Evolutionary conservation across 495 filamentous ascomycete genomes (phyloP).

Genomic region (Talaromyces stipitatus): DNA sequence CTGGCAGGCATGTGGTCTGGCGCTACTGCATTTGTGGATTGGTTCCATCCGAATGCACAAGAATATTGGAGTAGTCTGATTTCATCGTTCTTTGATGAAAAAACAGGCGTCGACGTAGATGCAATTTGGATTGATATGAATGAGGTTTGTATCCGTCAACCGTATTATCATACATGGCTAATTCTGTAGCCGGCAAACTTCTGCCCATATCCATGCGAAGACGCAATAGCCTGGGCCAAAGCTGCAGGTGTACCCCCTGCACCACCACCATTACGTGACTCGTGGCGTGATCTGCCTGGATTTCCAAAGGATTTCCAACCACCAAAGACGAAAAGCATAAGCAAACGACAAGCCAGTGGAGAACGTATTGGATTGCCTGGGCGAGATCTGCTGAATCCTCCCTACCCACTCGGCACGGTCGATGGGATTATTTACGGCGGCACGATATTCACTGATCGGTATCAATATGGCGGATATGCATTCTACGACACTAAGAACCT

Average conservation of each 20-base stretch:
- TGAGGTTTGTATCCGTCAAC: constrained; percentile 3
- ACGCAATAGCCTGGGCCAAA: constrained; percentile 47
- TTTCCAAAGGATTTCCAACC: constrained; percentile 69
- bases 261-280: constrained; percentile 50
- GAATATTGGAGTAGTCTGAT: constrained; percentile 13
- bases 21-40: constrained; percentile 18
- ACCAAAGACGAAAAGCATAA: constrained; percentile 14
- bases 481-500: constrained; percentile 85
- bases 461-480: constrained; percentile 53
- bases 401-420: constrained; percentile 69
- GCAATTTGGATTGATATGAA: constrained; percentile 23
- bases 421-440: constrained; percentile 62
- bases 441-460: constrained; percentile 68
- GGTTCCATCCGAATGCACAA: constrained; percentile 15
- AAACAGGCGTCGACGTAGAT: constrained; percentile 10
- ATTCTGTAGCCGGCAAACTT: constrained; percentile 42
- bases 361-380: constrained; percentile 43
- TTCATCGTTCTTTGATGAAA: constrained; percentile 2
- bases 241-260: constrained; percentile 55
- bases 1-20: constrained; percentile 18
- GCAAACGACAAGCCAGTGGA: constrained; percentile 42
- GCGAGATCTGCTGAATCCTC: constrained; percentile 61
- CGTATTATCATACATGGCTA: not conserved
- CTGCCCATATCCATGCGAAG: constrained; percentile 64
- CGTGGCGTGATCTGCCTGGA: constrained; percentile 57